Evolutionary conservation across 1,284 basidiomycete species (phyloP), one percentile per base, ranked within the genome.

Genomic region (Cryptococcus amylolentus): DNA sequence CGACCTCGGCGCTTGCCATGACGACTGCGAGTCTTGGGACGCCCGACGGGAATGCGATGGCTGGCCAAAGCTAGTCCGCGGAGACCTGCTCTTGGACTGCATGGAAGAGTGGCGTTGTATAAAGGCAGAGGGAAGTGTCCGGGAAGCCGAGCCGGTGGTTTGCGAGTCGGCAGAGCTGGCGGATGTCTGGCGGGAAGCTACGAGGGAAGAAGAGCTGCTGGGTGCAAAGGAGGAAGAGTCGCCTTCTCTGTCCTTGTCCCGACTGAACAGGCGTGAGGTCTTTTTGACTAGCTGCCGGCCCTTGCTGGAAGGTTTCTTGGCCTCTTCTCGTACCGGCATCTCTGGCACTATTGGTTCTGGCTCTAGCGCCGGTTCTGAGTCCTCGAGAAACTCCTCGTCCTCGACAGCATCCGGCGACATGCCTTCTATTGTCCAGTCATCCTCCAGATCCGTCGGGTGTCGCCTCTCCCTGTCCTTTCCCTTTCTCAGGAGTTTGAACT

Each of bases 391-490:
- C 28, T 43, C 31, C 3, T 35, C 1, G 40, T 49, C 42, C 31
- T 46, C 26, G n/a, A 44, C 53, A 40, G 49, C 54, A 43, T n/a
- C 37, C 16, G 23, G 18, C 23, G 48, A 41, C 39, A 52, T 57
- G 35, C 68, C 69, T 52, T 71, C 71, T 10, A 73, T 27, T 18
- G 64, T 65, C 71, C 71, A 73, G n/a, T 69, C 71, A 44, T 73
- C 73, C 13, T 72, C 71, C 14, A 67, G 58, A 35, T 66, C 69
- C 4, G 38, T 40, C 52, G 39, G 45, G 35, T 52, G 44, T 31
- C 20, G 46, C 51, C 39, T 57, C 18, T 55, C 55, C 37, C 53
- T 58, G 40, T 61, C 57, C 44, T 65, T 60, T 18, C 59, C 49
- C 46, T 60, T 66, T 14, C 63, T 51, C 12, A 60, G 51, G 2